Conservation (phyloP, 2,329 filamentous ascomycete genomes). For the Neofusicoccum parvum region DNA sequence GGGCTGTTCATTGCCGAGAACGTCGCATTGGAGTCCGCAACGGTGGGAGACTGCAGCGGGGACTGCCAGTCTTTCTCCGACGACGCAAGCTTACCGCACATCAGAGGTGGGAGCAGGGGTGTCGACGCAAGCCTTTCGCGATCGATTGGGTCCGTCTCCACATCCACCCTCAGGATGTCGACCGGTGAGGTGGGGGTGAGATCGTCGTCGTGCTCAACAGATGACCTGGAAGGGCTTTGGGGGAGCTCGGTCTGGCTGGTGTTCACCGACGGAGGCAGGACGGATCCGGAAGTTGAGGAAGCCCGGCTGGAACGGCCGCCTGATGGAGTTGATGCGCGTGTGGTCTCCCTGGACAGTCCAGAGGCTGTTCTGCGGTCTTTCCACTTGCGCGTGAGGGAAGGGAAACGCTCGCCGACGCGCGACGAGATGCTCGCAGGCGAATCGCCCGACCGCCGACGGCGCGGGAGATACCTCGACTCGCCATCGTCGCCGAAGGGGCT, state of each 20-base stretch:
- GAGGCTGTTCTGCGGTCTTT: constrained; percentile 45
- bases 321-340: constrained; percentile 44
- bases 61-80: constrained; percentile 66
- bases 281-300: constrained; percentile 71
- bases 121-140: constrained; percentile 72
- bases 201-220: constrained; percentile 9
- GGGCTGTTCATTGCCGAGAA: constrained; percentile 49
- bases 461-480: constrained; percentile 49
- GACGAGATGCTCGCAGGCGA: constrained; percentile 63
- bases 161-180: constrained; percentile 46
- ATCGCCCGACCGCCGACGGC: constrained; percentile 62
- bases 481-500: constrained; percentile 68
- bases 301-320: constrained; percentile 73
- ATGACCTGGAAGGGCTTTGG: constrained; percentile 25
- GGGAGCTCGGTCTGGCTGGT: constrained; percentile 33
- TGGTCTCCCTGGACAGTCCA: constrained; percentile 23
- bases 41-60: constrained; percentile 81
- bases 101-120: constrained; percentile 79
- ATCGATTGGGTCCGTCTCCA: constrained; percentile 51
- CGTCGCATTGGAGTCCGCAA: constrained; percentile 61
- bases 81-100: constrained; percentile 60
- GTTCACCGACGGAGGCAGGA: constrained; percentile 42
- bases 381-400: constrained; percentile 58
- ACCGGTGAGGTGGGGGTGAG: constrained; percentile 32
- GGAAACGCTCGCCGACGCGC: constrained; percentile 65